Evolutionary conservation across 352 stramenopile species (phyloP), one percentile per base, ranked within the genome.

Genomic region (Pythium volutum): DNA sequence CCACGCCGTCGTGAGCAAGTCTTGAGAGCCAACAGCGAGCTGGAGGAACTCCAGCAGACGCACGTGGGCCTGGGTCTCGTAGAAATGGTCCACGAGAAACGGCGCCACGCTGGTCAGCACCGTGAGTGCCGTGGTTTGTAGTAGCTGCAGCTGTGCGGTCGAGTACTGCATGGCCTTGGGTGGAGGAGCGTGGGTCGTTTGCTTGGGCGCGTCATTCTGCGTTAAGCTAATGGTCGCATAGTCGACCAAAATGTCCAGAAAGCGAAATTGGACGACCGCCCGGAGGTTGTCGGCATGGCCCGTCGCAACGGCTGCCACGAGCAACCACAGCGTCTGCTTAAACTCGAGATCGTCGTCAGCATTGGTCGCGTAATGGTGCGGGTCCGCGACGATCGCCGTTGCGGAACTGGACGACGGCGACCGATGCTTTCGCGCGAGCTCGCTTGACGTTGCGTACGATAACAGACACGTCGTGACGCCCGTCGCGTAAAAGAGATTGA

Each of bases 291-390:
- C 73, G 49, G 70, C 66, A 55, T 90, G 71, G 42, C 67, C 77
- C n/a, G 48, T 69, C 22, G 67, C 57, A 39, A 89, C 73, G n/a
- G 81, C 71, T 1, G 80, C 74, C 14, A 93, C 54, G 12, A 91
- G 22, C 42, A 79, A 73, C 84, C 81, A 93, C 12, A 91, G 53
- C 61, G 81, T 73, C 58, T 89, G 82, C 69, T 93, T 93, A 67
- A 93, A 89, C 65, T 93, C 84, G 34, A 93, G 80, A 59, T 93
- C 81, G 46, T 88, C 80, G 47, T 87, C 77, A 43, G 75, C 74
- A 45, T 73, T 84, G n/a, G 76, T 90, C 14, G 79, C 76, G 56
- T 88, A 93, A 54, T 84, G 61, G 43, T 84, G 72, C 8, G 61
- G 71, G 42, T 78, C 86, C 5, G 81, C 78, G 2, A 74, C 81